Evolutionary conservation across 2,329 filamentous ascomycete species (phyloP), one percentile per base, ranked within the genome.

Genomic region (Rhynchosporium graminicola): DNA sequence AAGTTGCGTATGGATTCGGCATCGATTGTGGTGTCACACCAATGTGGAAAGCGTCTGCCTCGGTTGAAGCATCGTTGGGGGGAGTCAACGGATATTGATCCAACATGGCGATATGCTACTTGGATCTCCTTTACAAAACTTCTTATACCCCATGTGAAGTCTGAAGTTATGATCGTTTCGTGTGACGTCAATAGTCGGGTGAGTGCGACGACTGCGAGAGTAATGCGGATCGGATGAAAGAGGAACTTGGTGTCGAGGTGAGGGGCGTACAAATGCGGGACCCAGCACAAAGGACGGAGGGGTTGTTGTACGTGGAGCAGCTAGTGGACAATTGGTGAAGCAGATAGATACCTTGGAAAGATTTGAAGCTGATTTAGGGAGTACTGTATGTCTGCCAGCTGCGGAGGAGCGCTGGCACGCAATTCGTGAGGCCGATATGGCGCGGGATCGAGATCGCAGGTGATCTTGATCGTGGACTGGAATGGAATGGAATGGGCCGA

Each of bases 21-120:
- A 43, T 42, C 29, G 15, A 42, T 59, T 38, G 26, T 26, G 43
- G 10, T 31, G 54, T 58, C 13, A 64, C 57, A 43, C 60, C 65
- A 61, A 63, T 62, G 38, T 67, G 51, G 51, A 61, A 55, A 51
- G 61, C 63, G 40, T 48, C 57, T 51, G 61, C 47, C 56, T 68
- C 66, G 60, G 63, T 40, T 42, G 66, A 67, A 59, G 65, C 40
- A 59, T 69, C 69, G 58, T 65, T 64, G 12, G 67, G 67, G 46
- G 69, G 69, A 61, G 69, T 70, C 42, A 69, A 60, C 28, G 67
- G 68, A 63, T 67, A 62, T 51, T 63, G 60, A 57, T 28, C 57
- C 57, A 65, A 64, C 70, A 73, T 73, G 64, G 61, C 67, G 60
- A 58, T 63, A 63, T 63, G 58, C 63, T 63, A 60, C 65, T 67